Base-by-base conservation (phyloP, 305 asterid genomes). In the Coffea humblotiana region DNA sequence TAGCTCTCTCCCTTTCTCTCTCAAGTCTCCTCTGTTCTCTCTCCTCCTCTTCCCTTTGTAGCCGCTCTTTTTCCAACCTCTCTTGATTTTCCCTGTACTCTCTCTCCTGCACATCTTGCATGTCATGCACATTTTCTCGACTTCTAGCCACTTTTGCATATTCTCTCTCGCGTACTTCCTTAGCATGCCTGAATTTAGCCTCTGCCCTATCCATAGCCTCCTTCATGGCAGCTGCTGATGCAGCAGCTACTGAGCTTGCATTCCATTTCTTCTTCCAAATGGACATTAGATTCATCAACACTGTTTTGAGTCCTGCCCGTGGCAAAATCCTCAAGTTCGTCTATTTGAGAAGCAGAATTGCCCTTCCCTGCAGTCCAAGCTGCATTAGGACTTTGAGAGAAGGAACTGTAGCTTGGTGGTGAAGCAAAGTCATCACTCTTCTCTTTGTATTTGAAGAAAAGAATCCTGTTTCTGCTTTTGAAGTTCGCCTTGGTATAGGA, bases 161-260 rank as follows among this genome's bases (percentile, higher is more conserved):
- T 85, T 94, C 99, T 88, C 97, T 93, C 87, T 94, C 98, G 21
- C 97, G 97, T 47, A 93, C 97, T 87, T 94, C 99, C 90, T 93
- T 96, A 70, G 98, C 98, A 83, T 92, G 97, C 85, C 91, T 93
- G 80, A 96, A 94, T 86, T 96, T 96, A 72, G 97, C 98, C 90
- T 94, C 97, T 23, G 99, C 99, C 83, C 89, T 96, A 84, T 92
- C 98, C 99, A 96, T 96, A 80, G 98, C 99, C 81, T 93, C 98
- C 89, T 94, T 96, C 98, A 96, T 96, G 73, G 98, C 98, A 83
- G 98, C 99, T 68, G 98, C 97, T 79, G 99, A 94, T 77, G 93
- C 98, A 80, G 94, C 97, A 68, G 98, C 98, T 63, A 90, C 88
- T 82, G 97, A 93, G 88, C 88, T 87, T 29, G 88, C 88, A 89